These are phyloP conservation scores for Albugo laibachii DNA, from an alignment of 352 stramenopile genomes.

Conservation along the genomic window DNA sequence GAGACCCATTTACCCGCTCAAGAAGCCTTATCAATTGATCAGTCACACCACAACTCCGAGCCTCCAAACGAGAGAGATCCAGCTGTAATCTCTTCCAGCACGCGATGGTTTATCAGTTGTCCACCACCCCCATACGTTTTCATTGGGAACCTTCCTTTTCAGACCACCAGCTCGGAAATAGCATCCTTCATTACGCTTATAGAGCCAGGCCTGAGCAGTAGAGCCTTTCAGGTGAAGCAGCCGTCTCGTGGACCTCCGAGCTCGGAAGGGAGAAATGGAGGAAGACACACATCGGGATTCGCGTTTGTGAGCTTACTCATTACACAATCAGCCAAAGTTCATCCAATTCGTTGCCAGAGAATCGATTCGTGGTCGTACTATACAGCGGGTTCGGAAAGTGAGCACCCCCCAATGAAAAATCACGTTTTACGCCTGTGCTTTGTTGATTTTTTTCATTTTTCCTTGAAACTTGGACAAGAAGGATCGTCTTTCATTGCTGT, in stretches of 20 bases:
- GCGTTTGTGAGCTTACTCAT: conserved; percentile 45
- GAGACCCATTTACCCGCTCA: too few species aligned
- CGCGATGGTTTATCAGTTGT: conserved; percentile 11
- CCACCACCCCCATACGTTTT: conserved; percentile 51
- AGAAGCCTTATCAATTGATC: too few species aligned
- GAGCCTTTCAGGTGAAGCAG: conserved; percentile 39
- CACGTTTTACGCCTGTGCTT: too few species aligned
- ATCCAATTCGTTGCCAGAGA: conserved; percentile 22
- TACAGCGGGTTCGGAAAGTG: too few species aligned
- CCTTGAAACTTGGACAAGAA: too few species aligned
- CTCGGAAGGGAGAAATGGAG: too few species aligned
- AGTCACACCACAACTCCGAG: too few species aligned
- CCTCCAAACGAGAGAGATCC: too few species aligned
- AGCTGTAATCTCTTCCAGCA: too few species aligned
- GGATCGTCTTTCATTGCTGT: too few species aligned
- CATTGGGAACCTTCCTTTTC: conserved; percentile 32
- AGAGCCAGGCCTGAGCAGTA: conserved; percentile 20
- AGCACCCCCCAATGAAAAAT: too few species aligned
- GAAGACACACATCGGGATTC: conserved; percentile 16
- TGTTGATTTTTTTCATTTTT: too few species aligned
- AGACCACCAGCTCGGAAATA: conserved; percentile 21
- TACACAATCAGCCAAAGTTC: conserved; percentile 22
- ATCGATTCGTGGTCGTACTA: conserved; percentile 16
- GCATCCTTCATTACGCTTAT: conserved; percentile 25
- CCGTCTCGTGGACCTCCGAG: conserved; percentile 5